Percentiles rank a stretch among this genome's conserved stretches.
Evolutionary conservation across 495 filamentous ascomycete genomes (phyloP).

Genomic region (Penicillium bovifimosum): DNA sequence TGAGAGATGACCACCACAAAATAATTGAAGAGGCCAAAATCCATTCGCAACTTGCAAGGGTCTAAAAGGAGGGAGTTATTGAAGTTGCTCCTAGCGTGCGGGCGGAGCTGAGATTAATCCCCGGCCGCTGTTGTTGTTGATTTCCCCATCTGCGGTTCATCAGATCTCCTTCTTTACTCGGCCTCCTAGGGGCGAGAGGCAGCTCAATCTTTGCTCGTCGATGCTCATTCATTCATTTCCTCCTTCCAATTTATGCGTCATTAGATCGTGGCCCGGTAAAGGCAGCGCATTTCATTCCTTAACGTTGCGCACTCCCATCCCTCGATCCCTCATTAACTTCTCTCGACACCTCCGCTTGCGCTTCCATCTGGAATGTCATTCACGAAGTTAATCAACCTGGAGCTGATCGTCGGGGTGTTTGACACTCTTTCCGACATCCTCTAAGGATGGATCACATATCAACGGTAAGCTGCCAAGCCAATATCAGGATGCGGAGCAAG

Average conservation of each 20-base stretch:
- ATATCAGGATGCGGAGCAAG: neutral
- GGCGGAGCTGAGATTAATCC: slow-evolving; percentile 16
- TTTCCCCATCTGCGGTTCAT: slow-evolving; percentile 15
- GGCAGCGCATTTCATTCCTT: neutral
- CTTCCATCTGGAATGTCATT: slow-evolving; percentile 39
- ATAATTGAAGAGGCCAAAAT: neutral
- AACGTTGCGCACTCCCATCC: neutral
- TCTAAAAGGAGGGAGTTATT: slow-evolving; percentile 8
- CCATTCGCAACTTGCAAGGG: neutral
- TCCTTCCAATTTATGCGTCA: neutral
- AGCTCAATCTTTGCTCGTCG: neutral
- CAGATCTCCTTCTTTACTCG: slow-evolving; percentile 22
- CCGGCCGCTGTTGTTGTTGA: slow-evolving; percentile 22
- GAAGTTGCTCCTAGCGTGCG: slow-evolving; percentile 23
- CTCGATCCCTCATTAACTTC: slow-evolving; percentile 1
- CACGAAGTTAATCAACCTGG: slow-evolving; percentile 29
- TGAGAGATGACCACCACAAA: too few species aligned
- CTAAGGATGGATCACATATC: slow-evolving; percentile 47
- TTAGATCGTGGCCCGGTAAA: neutral
- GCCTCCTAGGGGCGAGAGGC: slow-evolving; percentile 10
- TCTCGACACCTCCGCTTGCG: slow-evolving; percentile 18
- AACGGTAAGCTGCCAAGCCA: slow-evolving; percentile 30
- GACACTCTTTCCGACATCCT: slow-evolving; percentile 28
- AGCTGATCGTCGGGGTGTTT: slow-evolving; percentile 38
- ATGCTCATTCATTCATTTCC: slow-evolving; percentile 7